phyloP scores from a whole-genome alignment of 495 filamentous ascomycete genomes.

The Aspergillus kassunensis region DNA sequence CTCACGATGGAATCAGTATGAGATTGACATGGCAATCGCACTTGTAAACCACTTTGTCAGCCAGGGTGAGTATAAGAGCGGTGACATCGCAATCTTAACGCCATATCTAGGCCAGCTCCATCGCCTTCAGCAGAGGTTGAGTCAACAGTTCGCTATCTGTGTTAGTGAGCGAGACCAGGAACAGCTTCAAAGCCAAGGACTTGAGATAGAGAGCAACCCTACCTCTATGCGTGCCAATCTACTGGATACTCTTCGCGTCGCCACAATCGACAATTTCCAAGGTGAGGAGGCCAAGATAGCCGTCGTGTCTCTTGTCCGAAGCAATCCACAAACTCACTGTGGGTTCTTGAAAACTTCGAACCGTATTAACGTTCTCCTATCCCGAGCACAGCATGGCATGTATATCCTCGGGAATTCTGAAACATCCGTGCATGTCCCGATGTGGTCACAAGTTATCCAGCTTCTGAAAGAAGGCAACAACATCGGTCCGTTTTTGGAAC shows the following conservation, averaged over 20 bases:
- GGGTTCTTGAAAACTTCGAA: constrained; percentile 74
- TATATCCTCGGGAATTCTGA: constrained; percentile 74
- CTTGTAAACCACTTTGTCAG: constrained; percentile 67
- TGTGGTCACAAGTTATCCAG: constrained; percentile 66
- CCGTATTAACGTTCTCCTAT: constrained; percentile 74
- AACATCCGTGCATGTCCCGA: constrained; percentile 51
- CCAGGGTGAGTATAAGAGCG: constrained; percentile 58
- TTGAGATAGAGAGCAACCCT: constrained; percentile 10
- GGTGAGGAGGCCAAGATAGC: constrained; percentile 79
- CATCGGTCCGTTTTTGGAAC: constrained; percentile 50
- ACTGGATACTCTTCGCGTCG: constrained; percentile 56
- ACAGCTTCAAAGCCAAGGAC: constrained; percentile 51
- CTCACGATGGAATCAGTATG: constrained; percentile 65
- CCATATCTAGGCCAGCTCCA: constrained; percentile 72
- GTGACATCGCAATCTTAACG: constrained; percentile 76
- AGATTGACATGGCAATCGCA: constrained; percentile 61
- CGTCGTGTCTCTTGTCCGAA: constrained; percentile 72
- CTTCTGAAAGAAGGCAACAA: constrained; percentile 48
- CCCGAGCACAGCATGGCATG: constrained; percentile 74
- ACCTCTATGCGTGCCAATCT: constrained; percentile 37
- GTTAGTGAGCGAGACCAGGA: constrained; percentile 65
- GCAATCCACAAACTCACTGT: constrained; percentile 56
- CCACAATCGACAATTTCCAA: constrained; percentile 82
- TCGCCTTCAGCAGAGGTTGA: constrained; percentile 50
- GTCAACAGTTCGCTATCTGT: constrained; percentile 53